Conservation (phyloP, 306 rosid genomes). For the Sesbania bispinosa region DNA sequence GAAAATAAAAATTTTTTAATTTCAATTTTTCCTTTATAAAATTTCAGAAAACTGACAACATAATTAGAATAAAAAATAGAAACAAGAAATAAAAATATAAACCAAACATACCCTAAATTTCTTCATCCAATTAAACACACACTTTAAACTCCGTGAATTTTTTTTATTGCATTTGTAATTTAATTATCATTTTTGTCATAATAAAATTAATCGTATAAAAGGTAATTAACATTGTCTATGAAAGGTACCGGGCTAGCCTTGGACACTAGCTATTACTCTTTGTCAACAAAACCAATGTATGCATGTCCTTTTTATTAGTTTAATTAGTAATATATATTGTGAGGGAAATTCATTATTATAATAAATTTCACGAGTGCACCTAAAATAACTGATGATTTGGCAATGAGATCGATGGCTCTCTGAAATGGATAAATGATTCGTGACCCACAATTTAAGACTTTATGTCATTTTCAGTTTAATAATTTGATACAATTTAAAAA, state of each 20-base stretch:
- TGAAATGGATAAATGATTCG: conserved; percentile 36
- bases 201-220: no score
- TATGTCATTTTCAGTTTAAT: conserved; percentile 58
- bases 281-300: conserved; percentile 62
- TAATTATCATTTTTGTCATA: background rate
- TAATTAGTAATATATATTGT: conserved; percentile 13
- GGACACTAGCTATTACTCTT: conserved; percentile 17
- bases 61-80: no score
- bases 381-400: conserved; percentile 22
- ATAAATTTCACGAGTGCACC: conserved; percentile 32
- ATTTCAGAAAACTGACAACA: no score
- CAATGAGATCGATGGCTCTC: conserved; percentile 31
- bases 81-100: no score
- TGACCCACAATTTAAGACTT: conserved; percentile 44
- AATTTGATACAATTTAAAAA: background rate
- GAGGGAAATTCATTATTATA: conserved; percentile 27
- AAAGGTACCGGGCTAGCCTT: background rate
- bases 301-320: no score
- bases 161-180: no score
- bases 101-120: no score
- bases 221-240: background rate
- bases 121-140: no score
- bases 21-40: no score
- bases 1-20: no score
- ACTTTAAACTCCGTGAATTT: no score